Evolutionary conservation across 2,329 filamentous ascomycete genomes (phyloP), one percentile per base, ranked within the genome.

Genomic region (Microdochium nivale): DNA sequence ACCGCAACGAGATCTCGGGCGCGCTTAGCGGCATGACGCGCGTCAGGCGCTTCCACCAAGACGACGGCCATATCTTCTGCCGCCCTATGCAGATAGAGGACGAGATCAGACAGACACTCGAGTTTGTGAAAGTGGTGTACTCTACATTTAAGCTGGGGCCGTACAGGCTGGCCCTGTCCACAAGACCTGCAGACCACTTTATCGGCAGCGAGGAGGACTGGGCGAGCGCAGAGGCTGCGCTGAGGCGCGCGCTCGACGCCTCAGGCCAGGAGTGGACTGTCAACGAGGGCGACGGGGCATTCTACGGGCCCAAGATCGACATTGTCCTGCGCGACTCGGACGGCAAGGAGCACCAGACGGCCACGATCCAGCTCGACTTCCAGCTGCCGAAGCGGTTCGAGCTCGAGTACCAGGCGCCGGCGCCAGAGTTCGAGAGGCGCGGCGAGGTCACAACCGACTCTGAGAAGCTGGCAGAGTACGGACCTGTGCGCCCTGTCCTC

Each of bases 1-100:
- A 99, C 73, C 82, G 94, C 52, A 97, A 99, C 66, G 94, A 99
- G 70, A 86, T 91, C 32, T 96, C 90, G 2, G 94, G 94, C 51
- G 92, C 94, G 3, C 77, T 99, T 44, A 88, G 85, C 47, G 94
- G 94, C 32, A 77, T 99, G 56, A 97, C 94, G 2, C 84, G 94
- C 68, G 92, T 97, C 11, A 84, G 94, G 48, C 84, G 91, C 59
- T 97, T 99, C 75, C 87, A 94, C 67, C 92, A 97, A 71, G 94
- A 99, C 62, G 94, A 99, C 67, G 88, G 88, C 2, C 94, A 99
- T 67, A 94, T 96, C 59, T 96, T 99, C 78, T 96, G 91, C 71
- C 84, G 85, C 5, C 63, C 74, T 57, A 58, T 59, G 33, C 65
- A 67, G 51, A 62, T 67, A 24, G 81, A 90, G 60, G 86, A 90